Evolutionary conservation across 805 yeast genomes (phyloP), one percentile per base, ranked within the genome.

Genomic region (Lachancea quebecensis): DNA sequence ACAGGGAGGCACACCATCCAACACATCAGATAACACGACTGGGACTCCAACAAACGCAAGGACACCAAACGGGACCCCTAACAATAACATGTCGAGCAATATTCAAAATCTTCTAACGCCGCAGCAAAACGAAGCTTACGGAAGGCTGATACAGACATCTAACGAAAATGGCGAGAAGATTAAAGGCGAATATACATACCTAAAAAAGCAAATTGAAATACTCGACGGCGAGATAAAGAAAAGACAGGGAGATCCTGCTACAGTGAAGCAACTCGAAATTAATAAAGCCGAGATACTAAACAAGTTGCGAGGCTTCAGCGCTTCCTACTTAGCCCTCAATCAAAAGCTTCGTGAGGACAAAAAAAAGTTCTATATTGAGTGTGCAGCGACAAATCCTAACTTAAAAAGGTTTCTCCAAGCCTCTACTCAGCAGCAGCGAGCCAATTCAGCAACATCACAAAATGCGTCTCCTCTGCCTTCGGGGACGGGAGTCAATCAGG

Each of bases 371-470:
- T 65, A 60, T 45, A 54, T 65, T 10, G 66, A 64, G 40, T 63
- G 65, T 46, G 66, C 67, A 6, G 58, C 62, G 37, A 50, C 55
- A 12, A 65, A 65, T 45, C 60, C 65, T 16, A 59, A 55, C 12
- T 44, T 65, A 38, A 65, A 63, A 37, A 50, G 56, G 39, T 52
- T 60, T 9, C 46, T 65, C 33, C 62, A 62, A 35, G 55, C 53
- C 36, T 52, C 58, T 14, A 47, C 60, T 4, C 64, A 54, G 35
- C 62, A 59, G 41, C 58, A 53, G 38, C 42, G 54, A 29, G 48
- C 51, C 21, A 46, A 37, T 43, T 31, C 41, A 21, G 27, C 49
- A 8, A 21, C 55, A 41, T 34, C 52, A 16, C 32, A 41, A 35
- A 27, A 54, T 42, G 44, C 53, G 44, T 31, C 54, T 39, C 38